A percentile compares a stretch with the other conserved stretches of the same genome.
Conservation (phyloP, 1,139 yeast species). For the Diutina sp. region DNA sequence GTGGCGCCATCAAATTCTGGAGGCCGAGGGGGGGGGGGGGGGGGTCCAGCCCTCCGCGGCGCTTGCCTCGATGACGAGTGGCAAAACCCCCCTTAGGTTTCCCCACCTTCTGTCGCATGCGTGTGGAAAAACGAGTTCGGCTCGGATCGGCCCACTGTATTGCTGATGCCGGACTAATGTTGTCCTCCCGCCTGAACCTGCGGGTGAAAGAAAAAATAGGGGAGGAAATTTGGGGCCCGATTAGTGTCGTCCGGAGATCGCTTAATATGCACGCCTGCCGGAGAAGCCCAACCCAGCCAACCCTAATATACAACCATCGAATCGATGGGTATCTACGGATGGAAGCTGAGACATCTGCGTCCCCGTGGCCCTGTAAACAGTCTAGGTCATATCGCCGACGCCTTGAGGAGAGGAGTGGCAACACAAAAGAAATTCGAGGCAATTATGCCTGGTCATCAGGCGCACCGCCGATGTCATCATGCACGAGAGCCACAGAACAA, state of each 20-base stretch:
- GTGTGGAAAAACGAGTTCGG: neutral
- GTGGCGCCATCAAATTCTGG: no score
- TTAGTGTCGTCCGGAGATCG: neutral
- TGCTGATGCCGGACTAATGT: neutral
- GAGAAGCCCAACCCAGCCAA: neutral
- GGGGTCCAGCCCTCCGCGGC: no score
- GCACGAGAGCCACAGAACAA: neutral
- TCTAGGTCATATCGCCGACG: neutral
- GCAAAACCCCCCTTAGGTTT: neutral
- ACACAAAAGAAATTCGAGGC: neutral
- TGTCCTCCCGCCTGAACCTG: neutral
- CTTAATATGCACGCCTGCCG: neutral
- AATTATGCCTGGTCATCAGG: neutral
- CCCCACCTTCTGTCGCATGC: neutral
- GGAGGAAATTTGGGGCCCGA: neutral
- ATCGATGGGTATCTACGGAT: no score
- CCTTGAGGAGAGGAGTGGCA: neutral
- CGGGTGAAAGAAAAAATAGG: neutral
- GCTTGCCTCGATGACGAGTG: no score
- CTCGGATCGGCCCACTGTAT: neutral
- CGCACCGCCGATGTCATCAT: neutral
- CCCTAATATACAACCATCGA: neutral
- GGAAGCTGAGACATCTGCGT: no score
- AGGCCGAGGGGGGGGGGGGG: no score
- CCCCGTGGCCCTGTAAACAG: no score